Percentiles rank a stretch among this genome's conserved stretches.
Evolutionary conservation across 164 flowering plant species (phyloP).

Genomic region (Houttuynia cordata): DNA sequence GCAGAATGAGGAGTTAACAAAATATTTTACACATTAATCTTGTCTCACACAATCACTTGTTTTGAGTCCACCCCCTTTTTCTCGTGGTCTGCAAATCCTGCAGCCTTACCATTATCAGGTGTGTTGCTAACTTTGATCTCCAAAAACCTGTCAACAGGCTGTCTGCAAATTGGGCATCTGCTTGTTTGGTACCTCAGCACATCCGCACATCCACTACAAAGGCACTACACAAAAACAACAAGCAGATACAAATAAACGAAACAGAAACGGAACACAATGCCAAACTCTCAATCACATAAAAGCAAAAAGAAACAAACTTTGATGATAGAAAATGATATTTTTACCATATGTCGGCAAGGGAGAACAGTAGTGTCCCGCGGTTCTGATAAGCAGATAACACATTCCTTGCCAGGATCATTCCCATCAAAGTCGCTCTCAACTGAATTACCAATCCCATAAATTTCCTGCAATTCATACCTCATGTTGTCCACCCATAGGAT

Average conservation of each 20-base stretch:
- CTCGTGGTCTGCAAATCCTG: neutral
- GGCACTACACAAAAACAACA: slow-evolving; percentile 50
- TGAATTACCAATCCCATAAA: slow-evolving; percentile 93
- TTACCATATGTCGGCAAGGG: slow-evolving; percentile 98
- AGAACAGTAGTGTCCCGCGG: slow-evolving; percentile 98
- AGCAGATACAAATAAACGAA: neutral
- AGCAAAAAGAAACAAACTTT: neutral
- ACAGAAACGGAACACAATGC: neutral
- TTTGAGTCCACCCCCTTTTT: neutral
- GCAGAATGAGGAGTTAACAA: too few relatives aligned
- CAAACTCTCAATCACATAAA: neutral
- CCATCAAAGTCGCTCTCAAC: slow-evolving; percentile 66
- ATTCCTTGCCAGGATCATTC: slow-evolving; percentile 90
- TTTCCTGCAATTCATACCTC: slow-evolving; percentile 97
- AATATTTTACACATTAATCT: too few relatives aligned
- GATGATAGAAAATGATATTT: too few relatives aligned
- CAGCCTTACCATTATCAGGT: slow-evolving; percentile 11
- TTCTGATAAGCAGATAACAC: slow-evolving; percentile 93
- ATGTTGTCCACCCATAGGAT: slow-evolving; percentile 74
- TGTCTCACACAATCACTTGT: neutral
- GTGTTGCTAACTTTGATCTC: slow-evolving; percentile 70
- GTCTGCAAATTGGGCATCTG: slow-evolving; percentile 92
- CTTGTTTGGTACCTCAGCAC: slow-evolving; percentile 77
- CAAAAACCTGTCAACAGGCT: slow-evolving; percentile 77
- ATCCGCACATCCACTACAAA: slow-evolving; percentile 94